Base-by-base conservation (phyloP, 805 yeast genomes). In the Ogataea henricii region DNA sequence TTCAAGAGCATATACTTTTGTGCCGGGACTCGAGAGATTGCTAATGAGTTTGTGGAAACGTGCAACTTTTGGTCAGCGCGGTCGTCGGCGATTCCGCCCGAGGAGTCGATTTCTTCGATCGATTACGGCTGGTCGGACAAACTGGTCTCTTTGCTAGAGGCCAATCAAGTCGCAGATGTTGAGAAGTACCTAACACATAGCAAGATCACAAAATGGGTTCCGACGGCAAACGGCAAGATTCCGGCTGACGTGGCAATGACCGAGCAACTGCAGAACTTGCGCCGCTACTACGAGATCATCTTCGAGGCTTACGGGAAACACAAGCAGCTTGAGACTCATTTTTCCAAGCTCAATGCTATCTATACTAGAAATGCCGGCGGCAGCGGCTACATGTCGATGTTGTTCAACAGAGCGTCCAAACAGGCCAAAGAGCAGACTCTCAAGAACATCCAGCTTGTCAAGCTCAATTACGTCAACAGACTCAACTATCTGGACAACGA, bases 21-120 rank as follows among this genome's bases (percentile, higher is more conserved):
- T 65, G 82, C 89, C 0, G 84, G 85, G 9, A 81, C 88, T 12
- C 62, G 70, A 20, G 87, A 83, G 55, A 78, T 79, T 49, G 94
- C 96, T 0, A 67, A 70, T 36, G 86, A 82, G 59, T 88, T 79
- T 65, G 81, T 87, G 14, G 79, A 84, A 55, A 81, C 92, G 4
- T 83, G 94, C 66, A 90, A 89, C 65, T 90, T 87, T 63, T 90
- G 97, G 96, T 88, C 95, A 2, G 87, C 92, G 1, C 78, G 94
- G 54, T 77, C 87, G 30, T 85, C 96, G 6, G 85, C 90, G 13
- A 83, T 88, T 17, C 96, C 96, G 3, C 74, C 82, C 0, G 87
- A 83, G 58, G 85, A 82, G 46, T 82, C 85, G 52, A 74, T 87
- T 26, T 82, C 89, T 2, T 83, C 92, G 5, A 77, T 83, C 49